Percentiles rank a stretch among this genome's conserved stretches.
These are phyloP conservation scores for Ascochyta clinopodiicola DNA, from an alignment of 2,329 filamentous ascomycete genomes.

Conservation along the genomic window DNA sequence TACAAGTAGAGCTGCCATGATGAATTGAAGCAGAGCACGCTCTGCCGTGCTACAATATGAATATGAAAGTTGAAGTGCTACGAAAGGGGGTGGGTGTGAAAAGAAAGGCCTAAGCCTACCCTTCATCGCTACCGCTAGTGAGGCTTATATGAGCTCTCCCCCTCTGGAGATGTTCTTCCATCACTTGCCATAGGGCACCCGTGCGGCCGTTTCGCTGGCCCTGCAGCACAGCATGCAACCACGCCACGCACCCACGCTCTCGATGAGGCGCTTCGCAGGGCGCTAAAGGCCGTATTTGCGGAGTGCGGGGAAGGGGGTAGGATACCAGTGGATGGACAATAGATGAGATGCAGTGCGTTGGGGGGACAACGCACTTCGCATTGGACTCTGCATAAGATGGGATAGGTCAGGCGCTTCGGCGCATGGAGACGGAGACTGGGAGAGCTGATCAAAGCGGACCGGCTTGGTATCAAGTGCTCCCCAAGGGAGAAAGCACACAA, in stretches of 20 bases:
- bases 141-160: slow-evolving; percentile 26
- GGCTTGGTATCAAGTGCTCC: neutral
- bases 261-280: slow-evolving; percentile 22
- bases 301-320: slow-evolving; percentile 25
- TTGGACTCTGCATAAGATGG: slow-evolving; percentile 23
- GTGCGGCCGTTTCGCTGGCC: slow-evolving; percentile 36
- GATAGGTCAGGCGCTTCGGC: neutral
- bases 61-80: neutral
- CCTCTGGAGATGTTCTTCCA: neutral
- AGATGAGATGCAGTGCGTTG: slow-evolving; percentile 25
- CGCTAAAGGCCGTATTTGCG: slow-evolving; percentile 17
- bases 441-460: neutral
- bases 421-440: too few species aligned
- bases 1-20: slow-evolving; percentile 30
- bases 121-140: slow-evolving; percentile 1
- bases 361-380: slow-evolving; percentile 42
- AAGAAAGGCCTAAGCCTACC: slow-evolving; percentile 18
- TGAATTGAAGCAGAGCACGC: neutral
- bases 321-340: slow-evolving; percentile 22
- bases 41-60: neutral
- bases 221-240: slow-evolving; percentile 35
- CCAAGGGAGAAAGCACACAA: neutral
- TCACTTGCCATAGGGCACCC: slow-evolving; percentile 11
- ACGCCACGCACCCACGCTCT: slow-evolving; percentile 27
- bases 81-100: neutral